These are phyloP conservation scores for Xylariaceae sp. DNA, from an alignment of 2,329 filamentous ascomycete genomes.

Conservation along the genomic window DNA sequence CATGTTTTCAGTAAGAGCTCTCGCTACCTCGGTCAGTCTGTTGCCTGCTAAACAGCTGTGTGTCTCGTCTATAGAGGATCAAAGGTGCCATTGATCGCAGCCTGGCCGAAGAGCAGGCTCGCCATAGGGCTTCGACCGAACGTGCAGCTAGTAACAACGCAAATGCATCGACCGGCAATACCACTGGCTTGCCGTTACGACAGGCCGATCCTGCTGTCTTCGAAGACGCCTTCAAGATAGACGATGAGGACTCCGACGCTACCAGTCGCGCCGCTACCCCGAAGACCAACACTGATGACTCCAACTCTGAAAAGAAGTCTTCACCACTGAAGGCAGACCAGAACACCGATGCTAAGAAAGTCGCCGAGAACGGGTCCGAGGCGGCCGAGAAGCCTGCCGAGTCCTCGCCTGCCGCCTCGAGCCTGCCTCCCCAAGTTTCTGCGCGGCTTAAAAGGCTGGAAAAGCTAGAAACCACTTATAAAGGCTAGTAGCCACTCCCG, in stretches of 20 bases:
- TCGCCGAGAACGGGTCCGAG: conserved; percentile 1
- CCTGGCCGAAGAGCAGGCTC: conserved; percentile 87
- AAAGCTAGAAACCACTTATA: conserved; percentile 81
- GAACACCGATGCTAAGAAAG: conserved; percentile 10
- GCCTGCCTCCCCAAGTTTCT: conserved; percentile 69
- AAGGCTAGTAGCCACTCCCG: conserved; percentile 50
- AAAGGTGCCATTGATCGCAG: conserved; percentile 80
- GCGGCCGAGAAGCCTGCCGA: conserved; percentile 24
- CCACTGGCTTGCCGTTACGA: conserved; percentile 33
- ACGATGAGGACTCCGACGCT: conserved; percentile 78
- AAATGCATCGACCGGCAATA: conserved; percentile 31
- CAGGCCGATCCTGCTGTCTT: conserved; percentile 74
- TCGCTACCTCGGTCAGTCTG: neutral
- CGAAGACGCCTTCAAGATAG: conserved; percentile 78
- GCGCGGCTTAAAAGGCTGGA: conserved; percentile 79
- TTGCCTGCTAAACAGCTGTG: conserved; percentile 8
- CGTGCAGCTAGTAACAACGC: conserved; percentile 41
- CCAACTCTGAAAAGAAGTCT: conserved; percentile 18
- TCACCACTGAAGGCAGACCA: conserved; percentile 2
- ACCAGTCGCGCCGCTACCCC: conserved; percentile 59
- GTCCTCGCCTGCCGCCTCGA: conserved; percentile 33
- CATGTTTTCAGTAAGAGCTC: conserved; percentile 29
- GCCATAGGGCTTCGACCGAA: conserved; percentile 53
- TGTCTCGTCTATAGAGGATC: conserved; percentile 54
- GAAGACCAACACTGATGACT: conserved; percentile 21